Base-by-base conservation (phyloP, 176 grass and related monocot genomes). In the Hyparrhenia diplandra region DNA sequence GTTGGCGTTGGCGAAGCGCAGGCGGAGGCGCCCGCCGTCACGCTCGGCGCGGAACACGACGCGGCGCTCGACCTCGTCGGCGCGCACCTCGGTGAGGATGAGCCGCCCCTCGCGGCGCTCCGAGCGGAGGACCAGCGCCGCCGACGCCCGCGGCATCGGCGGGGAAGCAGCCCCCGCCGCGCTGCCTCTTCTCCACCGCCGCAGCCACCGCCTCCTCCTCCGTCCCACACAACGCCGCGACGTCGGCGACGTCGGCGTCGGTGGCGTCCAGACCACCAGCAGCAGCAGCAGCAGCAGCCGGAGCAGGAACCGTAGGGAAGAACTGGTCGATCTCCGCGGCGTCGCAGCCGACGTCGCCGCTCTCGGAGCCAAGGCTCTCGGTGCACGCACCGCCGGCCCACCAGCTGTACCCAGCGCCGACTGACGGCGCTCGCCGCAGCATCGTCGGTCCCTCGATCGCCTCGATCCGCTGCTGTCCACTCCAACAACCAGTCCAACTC, bases 331-430 rank as follows among this genome's bases (percentile, higher is more conserved):
- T 88, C 66, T 90, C 88, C 59, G 9, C 80, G 64, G 42, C 85
- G n/a, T 55, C 47, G 47, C 12, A 28, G 8, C 80, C 85, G 27
- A 86, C 64, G 83, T 98, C 90, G 52, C 95, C 86, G 74, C 78
- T 94, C 70, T 98, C 95, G 2, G 85, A 94, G 0, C 94, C 89
- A 0, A 97, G 87, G 85, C 87, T 86, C 82, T 97, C 94, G 6
- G 95, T 98, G 75, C 95, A 98, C 3, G 74, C n/a, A 37, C 87
- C 83, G 20, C n/a, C n/a, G n/a, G 74, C 2, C 66, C 78, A 23
- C 20, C 64, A 54, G 12, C 24, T 25, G 49, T 52, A 21, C 49
- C 49, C 49, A 6, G 55, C 28, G 3, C 43, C 72, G 54, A 82
- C 51, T 24, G 47, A 13, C 57, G n/a, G 35, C 69, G 70, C 43